These are phyloP conservation scores for Penicillium taxi DNA, from an alignment of 495 filamentous ascomycete genomes.

Conservation along the genomic window DNA sequence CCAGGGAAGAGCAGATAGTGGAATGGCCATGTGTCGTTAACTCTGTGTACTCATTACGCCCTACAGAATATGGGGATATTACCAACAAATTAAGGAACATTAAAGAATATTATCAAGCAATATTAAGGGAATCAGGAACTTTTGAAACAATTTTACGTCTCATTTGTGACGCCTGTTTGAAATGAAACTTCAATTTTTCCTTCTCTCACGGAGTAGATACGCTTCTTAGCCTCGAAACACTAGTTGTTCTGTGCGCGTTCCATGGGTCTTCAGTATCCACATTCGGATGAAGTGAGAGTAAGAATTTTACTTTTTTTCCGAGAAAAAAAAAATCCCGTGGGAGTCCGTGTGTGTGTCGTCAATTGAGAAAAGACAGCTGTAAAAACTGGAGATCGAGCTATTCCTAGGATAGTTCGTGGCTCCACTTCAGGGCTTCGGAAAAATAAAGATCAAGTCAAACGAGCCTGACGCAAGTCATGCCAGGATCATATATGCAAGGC, in stretches of 20 bases:
- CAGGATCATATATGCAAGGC: constrained; percentile 19
- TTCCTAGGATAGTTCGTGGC: constrained; percentile 20
- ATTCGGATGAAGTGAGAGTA: constrained; percentile 2
- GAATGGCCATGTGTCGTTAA: constrained; percentile 30
- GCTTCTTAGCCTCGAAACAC: not conserved
- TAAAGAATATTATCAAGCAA: not conserved
- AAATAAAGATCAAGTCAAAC: constrained; percentile 17
- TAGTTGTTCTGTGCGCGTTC: constrained; percentile 13
- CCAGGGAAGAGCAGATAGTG: no score
- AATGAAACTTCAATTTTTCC: constrained; percentile 1
- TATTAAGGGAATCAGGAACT: no score
- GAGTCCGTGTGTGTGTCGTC: constrained; percentile 16
- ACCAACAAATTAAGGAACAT: not conserved
- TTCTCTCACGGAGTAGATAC: constrained; percentile 1
- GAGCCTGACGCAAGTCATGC: constrained; percentile 20
- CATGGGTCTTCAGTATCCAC: constrained; percentile 20
- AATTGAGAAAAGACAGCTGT: constrained; percentile 13
- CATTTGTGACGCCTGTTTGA: not conserved
- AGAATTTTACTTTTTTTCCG: constrained; percentile 8
- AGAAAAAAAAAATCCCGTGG: constrained; percentile 14
- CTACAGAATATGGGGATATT: constrained; percentile 9
- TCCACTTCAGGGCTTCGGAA: constrained; percentile 25
- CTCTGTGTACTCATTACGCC: no score
- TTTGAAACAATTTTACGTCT: constrained; percentile 4
- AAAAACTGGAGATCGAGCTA: constrained; percentile 27